Evolutionary conservation across 208 protist species (phyloP).

Genomic region (Blechomonas ayalai): DNA sequence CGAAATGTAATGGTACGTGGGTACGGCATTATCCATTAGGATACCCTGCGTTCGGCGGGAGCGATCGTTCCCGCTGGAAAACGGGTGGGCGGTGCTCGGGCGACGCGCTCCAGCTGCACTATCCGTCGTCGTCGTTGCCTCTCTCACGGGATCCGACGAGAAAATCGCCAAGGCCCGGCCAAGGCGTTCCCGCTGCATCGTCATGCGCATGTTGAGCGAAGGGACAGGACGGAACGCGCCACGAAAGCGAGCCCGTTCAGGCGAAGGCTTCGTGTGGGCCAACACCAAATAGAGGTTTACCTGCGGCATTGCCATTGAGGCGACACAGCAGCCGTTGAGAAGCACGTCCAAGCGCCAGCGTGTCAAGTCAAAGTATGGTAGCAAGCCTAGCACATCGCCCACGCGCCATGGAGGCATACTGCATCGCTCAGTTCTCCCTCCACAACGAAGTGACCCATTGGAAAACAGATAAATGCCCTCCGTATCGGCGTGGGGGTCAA

Average conservation of each 20-base stretch:
- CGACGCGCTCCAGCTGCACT: too few species aligned
- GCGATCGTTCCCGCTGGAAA: too few species aligned
- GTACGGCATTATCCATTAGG: constrained; percentile 6
- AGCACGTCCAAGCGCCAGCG: constrained; percentile 31
- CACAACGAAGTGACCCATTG: constrained; percentile 8
- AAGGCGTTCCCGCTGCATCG: too few species aligned
- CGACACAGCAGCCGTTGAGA: constrained; percentile 37
- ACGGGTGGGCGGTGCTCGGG: too few species aligned
- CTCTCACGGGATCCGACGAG: too few species aligned
- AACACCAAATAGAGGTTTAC: constrained; percentile 25
- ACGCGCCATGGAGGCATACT: constrained; percentile 24
- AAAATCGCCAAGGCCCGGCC: too few species aligned
- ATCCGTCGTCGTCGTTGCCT: too few species aligned
- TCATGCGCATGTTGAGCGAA: too few species aligned
- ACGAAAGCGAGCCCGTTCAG: too few species aligned
- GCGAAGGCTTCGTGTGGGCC: constrained; percentile 18
- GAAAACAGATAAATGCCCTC: constrained; percentile 27
- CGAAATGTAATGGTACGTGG: constrained; percentile 19
- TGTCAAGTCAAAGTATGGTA: constrained; percentile 27
- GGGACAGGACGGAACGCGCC: constrained; percentile 8
- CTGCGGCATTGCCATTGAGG: constrained; percentile 26
- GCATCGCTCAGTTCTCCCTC: background rate
- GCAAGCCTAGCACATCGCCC: constrained; percentile 31
- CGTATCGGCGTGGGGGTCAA: constrained; percentile 3
- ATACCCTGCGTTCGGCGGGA: too few species aligned